phyloP scores from a whole-genome alignment of 2,329 filamentous ascomycete species.

The Aspergillus sp. region DNA sequence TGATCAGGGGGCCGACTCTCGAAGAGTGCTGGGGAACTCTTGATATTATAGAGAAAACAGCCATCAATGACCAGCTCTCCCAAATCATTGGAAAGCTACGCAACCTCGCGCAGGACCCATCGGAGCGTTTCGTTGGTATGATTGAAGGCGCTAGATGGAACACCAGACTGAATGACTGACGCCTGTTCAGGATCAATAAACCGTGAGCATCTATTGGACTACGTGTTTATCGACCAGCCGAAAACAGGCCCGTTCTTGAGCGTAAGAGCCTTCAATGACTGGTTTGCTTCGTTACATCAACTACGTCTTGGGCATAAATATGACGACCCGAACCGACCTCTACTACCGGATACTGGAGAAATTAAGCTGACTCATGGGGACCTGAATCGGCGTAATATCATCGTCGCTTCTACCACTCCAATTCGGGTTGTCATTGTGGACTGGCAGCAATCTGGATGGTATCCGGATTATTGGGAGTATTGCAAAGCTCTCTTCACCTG shows the following conservation, averaged over 20 bases:
- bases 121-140: background rate
- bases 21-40: background rate
- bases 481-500: slow-evolving; percentile 29
- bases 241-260: background rate
- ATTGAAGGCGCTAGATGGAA: background rate
- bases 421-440: slow-evolving; percentile 25
- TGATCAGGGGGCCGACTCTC: background rate
- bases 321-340: background rate
- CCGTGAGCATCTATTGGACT: background rate
- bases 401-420: slow-evolving; percentile 4
- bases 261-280: slow-evolving; percentile 3
- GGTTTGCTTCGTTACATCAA: slow-evolving; percentile 5
- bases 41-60: background rate
- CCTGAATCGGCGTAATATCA: slow-evolving; percentile 4
- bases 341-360: slow-evolving; percentile 1
- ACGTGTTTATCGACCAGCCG: background rate
- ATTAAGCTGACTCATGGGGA: slow-evolving; percentile 4
- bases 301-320: slow-evolving; percentile 1
- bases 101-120: background rate
- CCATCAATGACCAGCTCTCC: background rate
- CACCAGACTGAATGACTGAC: background rate
- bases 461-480: slow-evolving; percentile 35
- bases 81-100: background rate
- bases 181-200: slow-evolving; percentile 1
- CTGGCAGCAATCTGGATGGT: slow-evolving; percentile 32